These are phyloP conservation scores for Hymenoscyphus salicellus DNA, from an alignment of 2,329 filamentous ascomycete species.

Conservation along the genomic window DNA sequence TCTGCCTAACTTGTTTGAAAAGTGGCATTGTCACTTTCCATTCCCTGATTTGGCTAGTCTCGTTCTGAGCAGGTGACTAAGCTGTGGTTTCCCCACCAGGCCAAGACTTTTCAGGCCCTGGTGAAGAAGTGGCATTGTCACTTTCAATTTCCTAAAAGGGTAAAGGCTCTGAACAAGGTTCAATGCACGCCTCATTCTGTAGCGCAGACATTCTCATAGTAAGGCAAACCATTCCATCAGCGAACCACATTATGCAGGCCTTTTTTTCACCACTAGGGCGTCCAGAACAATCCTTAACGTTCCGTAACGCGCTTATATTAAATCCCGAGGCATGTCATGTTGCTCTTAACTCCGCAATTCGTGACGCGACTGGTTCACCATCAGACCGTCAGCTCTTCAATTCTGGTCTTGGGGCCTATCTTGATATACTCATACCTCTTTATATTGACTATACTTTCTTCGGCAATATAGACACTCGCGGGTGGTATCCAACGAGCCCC, in stretches of 20 bases:
- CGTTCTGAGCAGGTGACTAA: too few species aligned
- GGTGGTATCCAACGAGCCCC: background rate
- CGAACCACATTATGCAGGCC: background rate
- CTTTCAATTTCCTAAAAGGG: too few species aligned
- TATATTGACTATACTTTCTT: background rate
- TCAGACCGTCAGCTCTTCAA: background rate
- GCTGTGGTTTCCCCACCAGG: too few species aligned
- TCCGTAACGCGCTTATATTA: background rate
- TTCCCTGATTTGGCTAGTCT: too few species aligned
- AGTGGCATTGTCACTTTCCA: too few species aligned
- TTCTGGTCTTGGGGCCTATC: background rate
- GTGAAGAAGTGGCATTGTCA: too few species aligned
- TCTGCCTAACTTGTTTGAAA: too few species aligned
- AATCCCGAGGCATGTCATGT: background rate
- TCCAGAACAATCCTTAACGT: background rate
- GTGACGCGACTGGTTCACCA: background rate
- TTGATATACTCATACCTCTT: constrained; percentile 1
- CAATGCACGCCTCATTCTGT: too few species aligned
- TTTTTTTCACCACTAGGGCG: background rate
- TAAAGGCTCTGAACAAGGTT: too few species aligned
- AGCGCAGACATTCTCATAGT: too few species aligned
- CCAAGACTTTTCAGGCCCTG: too few species aligned
- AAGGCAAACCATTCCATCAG: background rate
- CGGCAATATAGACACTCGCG: background rate
- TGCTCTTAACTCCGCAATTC: background rate